Evolutionary conservation across 257 asterid genomes (phyloP), one percentile per base, ranked within the genome.

Genomic region (Cruciata laevipes): DNA sequence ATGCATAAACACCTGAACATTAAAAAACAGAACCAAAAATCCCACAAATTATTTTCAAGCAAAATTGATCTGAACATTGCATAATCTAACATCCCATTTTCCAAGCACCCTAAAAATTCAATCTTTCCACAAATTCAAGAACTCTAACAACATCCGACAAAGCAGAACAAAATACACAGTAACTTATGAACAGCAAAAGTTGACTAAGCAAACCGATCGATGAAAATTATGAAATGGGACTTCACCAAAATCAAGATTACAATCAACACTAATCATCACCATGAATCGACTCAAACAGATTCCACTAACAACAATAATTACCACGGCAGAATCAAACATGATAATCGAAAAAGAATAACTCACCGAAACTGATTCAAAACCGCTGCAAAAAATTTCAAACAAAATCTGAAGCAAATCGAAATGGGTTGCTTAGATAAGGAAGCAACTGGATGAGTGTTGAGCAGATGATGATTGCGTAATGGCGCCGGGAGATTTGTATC

Each of bases 121-220:
- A 55, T 20, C 25, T 24, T 55, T n/a, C 13, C 32, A 14, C 1
- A 18, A 7, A n/a, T n/a, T 0, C 25, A 59, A 59, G 20, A 47
- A 47, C 10, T 7, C 4, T 30, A 11, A 25, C 31, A 57, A 25
- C 10, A 57, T 57, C 25, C 35, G 11, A 57, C n/a, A 56, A 58
- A 58, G 63, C 37, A 11, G 37, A 12, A 58, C 12, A 58, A 40
- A 3, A 57, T 23, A 57, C 2, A 57, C 37, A 23, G 32, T 11
- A 30, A 58, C 33, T 27, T 5, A 25, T 5, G 35, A 60, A 60
- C 32, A 60, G 37, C 35, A 25, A 42, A 60, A 60, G 33, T 58
- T 58, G 63, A 25, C 63, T 20, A 12, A 23, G 63, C 63, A 58
- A 31, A 14, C 65, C 31, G 65, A 60, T 60, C 65, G 16, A 60